These are phyloP conservation scores for Crithidia expoeki DNA, from an alignment of 208 protist genomes.

Conservation along the genomic window DNA sequence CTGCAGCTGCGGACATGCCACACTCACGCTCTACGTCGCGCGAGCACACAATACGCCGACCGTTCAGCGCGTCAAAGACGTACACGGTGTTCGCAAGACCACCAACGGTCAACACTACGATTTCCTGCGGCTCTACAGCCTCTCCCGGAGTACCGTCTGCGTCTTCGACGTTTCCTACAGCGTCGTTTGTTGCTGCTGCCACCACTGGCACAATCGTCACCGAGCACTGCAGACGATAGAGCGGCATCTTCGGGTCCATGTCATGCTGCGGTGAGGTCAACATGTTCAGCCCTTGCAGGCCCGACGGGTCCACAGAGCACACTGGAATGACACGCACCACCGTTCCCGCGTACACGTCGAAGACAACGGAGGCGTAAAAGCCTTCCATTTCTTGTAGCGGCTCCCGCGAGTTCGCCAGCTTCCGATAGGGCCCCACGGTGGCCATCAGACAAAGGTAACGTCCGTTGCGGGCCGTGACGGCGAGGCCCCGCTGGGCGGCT, in stretches of 20 bases:
- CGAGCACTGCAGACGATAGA: constrained; percentile 63
- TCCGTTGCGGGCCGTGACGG: constrained; percentile 61
- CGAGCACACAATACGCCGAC: constrained; percentile 43
- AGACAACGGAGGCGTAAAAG: constrained; percentile 70
- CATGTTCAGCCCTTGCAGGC: constrained; percentile 32
- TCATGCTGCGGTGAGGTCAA: constrained; percentile 41
- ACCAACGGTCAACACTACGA: constrained; percentile 63
- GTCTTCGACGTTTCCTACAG: neutral
- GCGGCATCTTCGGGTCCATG: constrained; percentile 43
- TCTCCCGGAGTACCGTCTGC: constrained; percentile 4
- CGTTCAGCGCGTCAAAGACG: constrained; percentile 71
- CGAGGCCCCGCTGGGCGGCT: constrained; percentile 32
- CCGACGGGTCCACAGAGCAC: constrained; percentile 48
- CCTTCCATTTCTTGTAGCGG: constrained; percentile 55
- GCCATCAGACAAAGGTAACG: constrained; percentile 78
- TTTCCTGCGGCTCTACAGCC: constrained; percentile 23
- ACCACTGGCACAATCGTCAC: constrained; percentile 41
- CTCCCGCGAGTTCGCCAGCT: constrained; percentile 34
- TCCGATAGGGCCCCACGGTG: constrained; percentile 66
- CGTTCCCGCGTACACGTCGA: constrained; percentile 65
- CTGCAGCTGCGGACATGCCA: constrained; percentile 9
- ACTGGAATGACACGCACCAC: constrained; percentile 76
- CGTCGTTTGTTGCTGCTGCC: neutral
- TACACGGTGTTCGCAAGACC: constrained; percentile 64
- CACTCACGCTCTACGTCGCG: constrained; percentile 20